Base-by-base conservation (phyloP, 441 rosid genomes). In the Pelargonium australe region DNA sequence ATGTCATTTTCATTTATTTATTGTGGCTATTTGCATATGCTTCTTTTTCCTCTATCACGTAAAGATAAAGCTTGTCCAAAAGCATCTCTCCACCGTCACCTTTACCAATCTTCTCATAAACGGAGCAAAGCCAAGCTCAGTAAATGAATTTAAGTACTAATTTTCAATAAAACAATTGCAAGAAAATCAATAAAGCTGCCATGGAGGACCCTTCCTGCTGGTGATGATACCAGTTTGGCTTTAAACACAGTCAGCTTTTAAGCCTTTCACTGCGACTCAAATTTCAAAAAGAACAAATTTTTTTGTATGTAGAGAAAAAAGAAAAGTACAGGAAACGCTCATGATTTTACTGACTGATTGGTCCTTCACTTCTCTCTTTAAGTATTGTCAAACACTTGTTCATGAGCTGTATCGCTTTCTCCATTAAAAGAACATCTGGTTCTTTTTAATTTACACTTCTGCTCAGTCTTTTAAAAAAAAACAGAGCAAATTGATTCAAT, bases 61-160 rank as follows among this genome's bases (percentile, higher is more conserved):
- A 84, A 79, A 84, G 85, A 20, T 65, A 73, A 83, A 78, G 87
- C 79, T 71, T 78, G 75, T 69, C 44, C 57, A 68, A 76, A 75
- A 80, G 84, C 81, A 71, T 70, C 75, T 75, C 64, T 55, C 7
- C 76, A 76, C 73, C 79, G 72, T 72, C 78, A 78, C 71, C 82
- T 77, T 80, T 79, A 51, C 76, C 76, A 68, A 61, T 62, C 70
- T 63, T 55, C 6, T 44, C 37, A 31, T 28, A 0, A 28, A 28
- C 4, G 31, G 31, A 28, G 31, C 31, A 28, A 31, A 31, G 3
- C 5, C 3, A 31, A 31, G 3, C 37, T 31, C 37, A 31, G 37
- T 31, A 2, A 31, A 31, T 31, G 3, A 31, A 31, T n/a, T 53
- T 14, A 2, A 49, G 57, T 14, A 49, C 57, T 49, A n/a, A 49